These are phyloP conservation scores for Komagataella pseudopastoris DNA, from an alignment of 805 yeast species.

Conservation along the genomic window DNA sequence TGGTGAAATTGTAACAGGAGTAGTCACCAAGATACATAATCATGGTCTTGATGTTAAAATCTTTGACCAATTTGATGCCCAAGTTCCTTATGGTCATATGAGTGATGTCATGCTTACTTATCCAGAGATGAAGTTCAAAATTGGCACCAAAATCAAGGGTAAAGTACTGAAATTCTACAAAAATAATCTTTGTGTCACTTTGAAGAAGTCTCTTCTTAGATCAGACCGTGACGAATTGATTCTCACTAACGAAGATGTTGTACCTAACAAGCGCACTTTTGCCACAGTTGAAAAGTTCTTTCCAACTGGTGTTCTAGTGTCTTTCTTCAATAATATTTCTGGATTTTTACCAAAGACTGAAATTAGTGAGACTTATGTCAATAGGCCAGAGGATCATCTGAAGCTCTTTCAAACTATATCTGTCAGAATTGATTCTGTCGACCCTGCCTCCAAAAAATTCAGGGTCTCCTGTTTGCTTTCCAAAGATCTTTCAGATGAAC, in stretches of 20 bases:
- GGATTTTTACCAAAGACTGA: slow-evolving; percentile 83
- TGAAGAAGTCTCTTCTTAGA: slow-evolving; percentile 75
- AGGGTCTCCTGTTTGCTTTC: slow-evolving; percentile 67
- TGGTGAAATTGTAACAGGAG: slow-evolving; percentile 52
- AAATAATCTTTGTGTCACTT: slow-evolving; percentile 43
- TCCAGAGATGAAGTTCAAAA: slow-evolving; percentile 87
- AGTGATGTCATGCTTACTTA: slow-evolving; percentile 74
- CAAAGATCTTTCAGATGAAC: slow-evolving; percentile 32
- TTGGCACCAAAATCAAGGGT: slow-evolving; percentile 69
- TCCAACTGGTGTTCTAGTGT: slow-evolving; percentile 68
- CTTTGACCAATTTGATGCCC: slow-evolving; percentile 56
- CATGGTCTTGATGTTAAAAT: slow-evolving; percentile 58
- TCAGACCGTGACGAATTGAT: slow-evolving; percentile 42
- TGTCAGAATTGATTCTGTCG: slow-evolving; percentile 51
- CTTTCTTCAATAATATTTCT: slow-evolving; percentile 65
- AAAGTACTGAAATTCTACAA: slow-evolving; percentile 43
- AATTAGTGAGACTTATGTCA: slow-evolving; percentile 79
- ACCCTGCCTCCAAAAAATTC: slow-evolving; percentile 38
- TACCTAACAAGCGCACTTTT: slow-evolving; percentile 36
- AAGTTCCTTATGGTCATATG: slow-evolving; percentile 63
- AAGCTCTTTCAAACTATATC: slow-evolving; percentile 73
- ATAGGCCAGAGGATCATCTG: slow-evolving; percentile 64
- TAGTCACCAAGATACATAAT: slow-evolving; percentile 46
- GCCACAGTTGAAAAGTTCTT: slow-evolving; percentile 67
- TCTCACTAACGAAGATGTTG: slow-evolving; percentile 22